Conservation (phyloP, 805 yeast species). For the Saccharomycopsis olivae region DNA sequence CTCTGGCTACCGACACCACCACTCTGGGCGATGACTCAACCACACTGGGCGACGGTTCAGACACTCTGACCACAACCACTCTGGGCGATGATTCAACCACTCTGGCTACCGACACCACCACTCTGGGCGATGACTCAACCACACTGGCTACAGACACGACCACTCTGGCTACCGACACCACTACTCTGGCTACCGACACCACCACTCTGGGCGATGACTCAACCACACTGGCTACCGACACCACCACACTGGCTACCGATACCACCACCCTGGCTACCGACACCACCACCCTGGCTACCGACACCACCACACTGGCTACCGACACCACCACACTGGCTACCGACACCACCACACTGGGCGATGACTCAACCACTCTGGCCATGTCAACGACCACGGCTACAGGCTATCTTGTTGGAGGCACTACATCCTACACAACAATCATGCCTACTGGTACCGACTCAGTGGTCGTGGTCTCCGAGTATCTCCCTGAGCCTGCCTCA, state of each 20-base stretch:
- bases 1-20: too few relatives aligned
- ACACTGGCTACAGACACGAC: neutral
- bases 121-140: neutral
- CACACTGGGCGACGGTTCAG: too few relatives aligned
- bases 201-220: neutral
- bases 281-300: slow-evolving; percentile 2
- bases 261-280: slow-evolving; percentile 2
- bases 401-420: slow-evolving; percentile 1
- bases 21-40: too few relatives aligned
- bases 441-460: slow-evolving; percentile 3
- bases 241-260: neutral
- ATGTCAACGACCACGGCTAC: too few relatives aligned
- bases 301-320: slow-evolving; percentile 5
- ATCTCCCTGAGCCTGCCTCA: slow-evolving; percentile 1
- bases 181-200: neutral
- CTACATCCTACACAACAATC: slow-evolving; percentile 5
- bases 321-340: slow-evolving; percentile 2
- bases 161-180: slow-evolving; percentile 1
- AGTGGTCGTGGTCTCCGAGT: neutral
- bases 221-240: slow-evolving; percentile 3
- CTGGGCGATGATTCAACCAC: neutral
- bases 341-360: slow-evolving; percentile 1
- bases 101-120: neutral
- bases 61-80: too few relatives aligned
- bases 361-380: too few relatives aligned